Evolutionary conservation across 2,329 filamentous ascomycete species (phyloP).

Genomic region (Aspergillus tamarii): DNA sequence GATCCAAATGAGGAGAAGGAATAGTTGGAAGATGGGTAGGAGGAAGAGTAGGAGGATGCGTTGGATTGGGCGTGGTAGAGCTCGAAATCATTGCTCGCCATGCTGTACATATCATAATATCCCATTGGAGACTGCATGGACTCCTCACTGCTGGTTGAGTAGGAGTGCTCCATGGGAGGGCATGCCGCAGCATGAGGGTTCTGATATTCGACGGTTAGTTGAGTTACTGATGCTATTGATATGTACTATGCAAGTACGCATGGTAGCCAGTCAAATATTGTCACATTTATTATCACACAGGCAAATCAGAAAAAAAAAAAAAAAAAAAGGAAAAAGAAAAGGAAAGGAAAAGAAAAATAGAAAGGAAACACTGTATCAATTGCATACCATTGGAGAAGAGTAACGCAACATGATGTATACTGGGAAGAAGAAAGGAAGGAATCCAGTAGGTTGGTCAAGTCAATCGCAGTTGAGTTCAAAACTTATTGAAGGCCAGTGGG

Average conservation of each 20-base stretch:
- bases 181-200: conserved; percentile 18
- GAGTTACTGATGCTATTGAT: not conserved
- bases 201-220: conserved; percentile 11
- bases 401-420: not conserved
- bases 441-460: not conserved
- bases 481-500: not conserved
- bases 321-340: not conserved
- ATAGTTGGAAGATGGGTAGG: conserved; percentile 11
- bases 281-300: not conserved
- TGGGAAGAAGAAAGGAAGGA: not conserved
- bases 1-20: not conserved
- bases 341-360: not conserved
- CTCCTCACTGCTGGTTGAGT: conserved; percentile 25
- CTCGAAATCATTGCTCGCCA: conserved; percentile 17
- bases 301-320: not conserved
- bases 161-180: conserved; percentile 28
- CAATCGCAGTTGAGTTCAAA: not conserved
- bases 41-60: conserved; percentile 5
- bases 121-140: conserved; percentile 22
- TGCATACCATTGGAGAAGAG: conserved; percentile 2
- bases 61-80: not conserved
- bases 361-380: not conserved
- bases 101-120: conserved; percentile 21
- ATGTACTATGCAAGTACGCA: not conserved
- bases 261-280: not conserved